Evolutionary conservation across 2,329 filamentous ascomycete species (phyloP).

Genomic region (Fonsecaea pugnacius): DNA sequence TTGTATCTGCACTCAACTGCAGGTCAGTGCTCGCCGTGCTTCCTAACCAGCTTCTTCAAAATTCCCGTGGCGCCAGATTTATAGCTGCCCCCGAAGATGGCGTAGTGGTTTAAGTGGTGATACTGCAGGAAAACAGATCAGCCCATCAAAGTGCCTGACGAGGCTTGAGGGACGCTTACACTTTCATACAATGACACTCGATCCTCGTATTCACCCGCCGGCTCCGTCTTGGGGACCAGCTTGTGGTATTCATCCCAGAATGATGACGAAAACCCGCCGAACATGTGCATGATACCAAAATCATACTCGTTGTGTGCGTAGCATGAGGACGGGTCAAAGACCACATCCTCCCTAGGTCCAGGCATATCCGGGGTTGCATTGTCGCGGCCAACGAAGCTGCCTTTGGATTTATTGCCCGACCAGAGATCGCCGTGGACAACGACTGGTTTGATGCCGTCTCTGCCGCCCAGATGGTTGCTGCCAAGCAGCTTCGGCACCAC

Average conservation of each 20-base stretch:
- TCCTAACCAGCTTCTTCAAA: constrained; percentile 73
- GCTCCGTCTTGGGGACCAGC: constrained; percentile 78
- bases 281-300: constrained; percentile 94
- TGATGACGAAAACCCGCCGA: constrained; percentile 75
- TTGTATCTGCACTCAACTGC: too few species aligned
- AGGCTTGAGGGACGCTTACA: constrained; percentile 1
- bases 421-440: constrained; percentile 92
- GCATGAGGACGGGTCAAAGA: constrained; percentile 79
- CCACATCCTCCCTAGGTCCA: constrained; percentile 69
- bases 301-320: constrained; percentile 92
- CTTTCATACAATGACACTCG: constrained; percentile 80
- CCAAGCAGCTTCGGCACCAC: constrained; percentile 80
- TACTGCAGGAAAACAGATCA: constrained; percentile 51
- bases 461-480: constrained; percentile 64
- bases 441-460: constrained; percentile 69
- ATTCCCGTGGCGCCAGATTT: constrained; percentile 75
- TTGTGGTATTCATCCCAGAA: constrained; percentile 80
- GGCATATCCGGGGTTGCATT: constrained; percentile 39
- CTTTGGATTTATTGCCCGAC: constrained; percentile 79
- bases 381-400: constrained; percentile 59
- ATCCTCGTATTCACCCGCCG: constrained; percentile 82
- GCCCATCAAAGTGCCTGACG: neutral
- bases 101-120: constrained; percentile 87
- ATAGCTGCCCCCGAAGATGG: constrained; percentile 82
- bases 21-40: constrained; percentile 60